Evolutionary conservation across 441 rosid genomes (phyloP).

Genomic region (Erodium moschatum): DNA sequence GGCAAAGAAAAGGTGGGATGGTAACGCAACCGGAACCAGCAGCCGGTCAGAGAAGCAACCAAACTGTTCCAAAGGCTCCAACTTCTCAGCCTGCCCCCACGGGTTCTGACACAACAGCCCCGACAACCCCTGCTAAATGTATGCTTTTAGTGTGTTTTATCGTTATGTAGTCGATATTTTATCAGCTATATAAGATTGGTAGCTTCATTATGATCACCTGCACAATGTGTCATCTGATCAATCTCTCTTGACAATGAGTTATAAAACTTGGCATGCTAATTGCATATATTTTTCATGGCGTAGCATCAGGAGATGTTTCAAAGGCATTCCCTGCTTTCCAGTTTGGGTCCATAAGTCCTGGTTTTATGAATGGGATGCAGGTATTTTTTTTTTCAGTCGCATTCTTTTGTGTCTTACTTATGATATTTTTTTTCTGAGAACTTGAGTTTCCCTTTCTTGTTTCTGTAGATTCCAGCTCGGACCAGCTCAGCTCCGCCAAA

Average conservation of each 20-base stretch:
- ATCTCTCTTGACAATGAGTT: background rate
- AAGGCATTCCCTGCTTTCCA: constrained; percentile 56
- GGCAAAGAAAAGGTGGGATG: constrained; percentile 24
- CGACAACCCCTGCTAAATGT: constrained; percentile 54
- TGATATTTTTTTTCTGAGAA: constrained; percentile 6
- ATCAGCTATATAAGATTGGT: background rate
- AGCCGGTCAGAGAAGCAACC: constrained; percentile 34
- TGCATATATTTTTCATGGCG: constrained; percentile 27
- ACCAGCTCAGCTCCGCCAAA: constrained; percentile 97
- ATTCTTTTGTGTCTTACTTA: constrained; percentile 3
- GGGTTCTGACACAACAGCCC: constrained; percentile 35
- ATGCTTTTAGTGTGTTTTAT: constrained; percentile 7
- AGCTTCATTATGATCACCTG: background rate
- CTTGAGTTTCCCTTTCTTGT: constrained; percentile 15
- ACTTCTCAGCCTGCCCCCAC: constrained; percentile 60
- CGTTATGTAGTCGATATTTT: constrained; percentile 37
- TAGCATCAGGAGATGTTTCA: constrained; percentile 51
- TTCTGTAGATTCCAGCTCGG: constrained; percentile 77
- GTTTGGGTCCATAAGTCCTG: constrained; percentile 83
- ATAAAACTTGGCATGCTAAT: constrained; percentile 25
- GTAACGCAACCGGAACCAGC: constrained; percentile 38
- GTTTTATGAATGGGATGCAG: constrained; percentile 70
- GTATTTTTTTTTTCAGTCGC: constrained; percentile 11
- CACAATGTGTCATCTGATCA: background rate
- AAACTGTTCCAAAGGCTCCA: constrained; percentile 70